Evolutionary conservation across 1,139 yeast genomes (phyloP), one percentile per base, ranked within the genome.

Genomic region (Lodderomyces metapsilosis): DNA sequence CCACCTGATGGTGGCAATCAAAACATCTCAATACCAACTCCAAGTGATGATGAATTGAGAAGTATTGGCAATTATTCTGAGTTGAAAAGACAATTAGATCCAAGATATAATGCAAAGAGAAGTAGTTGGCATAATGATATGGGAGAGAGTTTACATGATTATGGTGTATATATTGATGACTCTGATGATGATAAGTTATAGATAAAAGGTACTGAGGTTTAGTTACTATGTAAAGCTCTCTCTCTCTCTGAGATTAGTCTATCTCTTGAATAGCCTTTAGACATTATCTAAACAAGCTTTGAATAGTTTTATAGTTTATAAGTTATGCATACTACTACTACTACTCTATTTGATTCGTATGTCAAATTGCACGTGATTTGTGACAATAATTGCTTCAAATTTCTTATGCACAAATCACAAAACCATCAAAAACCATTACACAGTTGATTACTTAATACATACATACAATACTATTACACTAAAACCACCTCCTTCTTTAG

Each of bases 111-210:
- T 39, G 43, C 59, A 50, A 48, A 46, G 22, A 61, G 85, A 20
- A 68, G 61, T 17, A 71, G 78, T 38, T 91, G 96, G 96, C 65
- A 65, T 45, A 89, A 88, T 56, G 83, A 76, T 37, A 73, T 84
- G 60, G 98, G 98, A 7, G 98, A 91, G 54, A 74, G 77, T 4
- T 65, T 92, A 40, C 75, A 75, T 35, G 96, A 88, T 61, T 89
- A 80, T 59, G 98, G 98, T 1, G 98, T 92, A 2, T 97, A 91
- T 57, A 49, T 80, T 4, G 88, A 82, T 3, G 64, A 61, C 38
- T 55, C 48, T 36, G 52, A 59, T 50, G 43, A 57, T 39, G 59
- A 54, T 35, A 47, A 48, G 30, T 34, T 46, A 24, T 39, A 40
- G 30, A n/a, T 25, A 6, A n/a, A 12, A 5, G 10, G n/a, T n/a